Conservation (phyloP, 2,329 filamentous ascomycete species). For the Calonectria henricotiae region DNA sequence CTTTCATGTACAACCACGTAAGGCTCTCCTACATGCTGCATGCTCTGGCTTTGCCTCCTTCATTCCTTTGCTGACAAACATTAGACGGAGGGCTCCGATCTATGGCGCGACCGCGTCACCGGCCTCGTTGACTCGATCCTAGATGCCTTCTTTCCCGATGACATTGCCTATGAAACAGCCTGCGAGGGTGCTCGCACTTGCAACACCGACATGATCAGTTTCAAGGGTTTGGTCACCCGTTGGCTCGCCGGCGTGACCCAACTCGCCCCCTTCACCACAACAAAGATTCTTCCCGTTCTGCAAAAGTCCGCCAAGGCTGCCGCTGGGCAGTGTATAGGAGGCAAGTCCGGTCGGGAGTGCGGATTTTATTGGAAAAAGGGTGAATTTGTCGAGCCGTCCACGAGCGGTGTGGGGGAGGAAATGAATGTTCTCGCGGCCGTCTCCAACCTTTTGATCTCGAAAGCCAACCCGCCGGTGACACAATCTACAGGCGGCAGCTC, state of each 20-base stretch:
- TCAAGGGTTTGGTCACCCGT: constrained; percentile 1
- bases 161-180: not conserved
- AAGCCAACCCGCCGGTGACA: not conserved
- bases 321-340: not conserved
- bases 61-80: not conserved
- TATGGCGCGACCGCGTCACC: not conserved
- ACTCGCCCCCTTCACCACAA: not conserved
- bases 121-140: constrained; percentile 3
- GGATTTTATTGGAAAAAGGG: constrained; percentile 7
- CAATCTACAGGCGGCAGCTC: constrained; percentile 2
- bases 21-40: too few species aligned
- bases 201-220: not conserved
- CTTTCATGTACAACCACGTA: constrained; percentile 17
- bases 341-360: constrained; percentile 10
- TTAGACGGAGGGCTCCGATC: not conserved
- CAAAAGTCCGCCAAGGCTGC: constrained; percentile 5
- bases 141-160: constrained; percentile 1
- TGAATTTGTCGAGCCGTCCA: not conserved
- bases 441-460: constrained; percentile 9
- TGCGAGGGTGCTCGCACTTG: not conserved
- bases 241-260: not conserved
- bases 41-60: too few species aligned
- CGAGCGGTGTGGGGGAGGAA: constrained; percentile 4
- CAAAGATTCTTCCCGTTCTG: not conserved
- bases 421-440: constrained; percentile 22